These are phyloP conservation scores for Pseudopithomyces chartarum DNA, from an alignment of 2,329 filamentous ascomycete species.

Conservation along the genomic window DNA sequence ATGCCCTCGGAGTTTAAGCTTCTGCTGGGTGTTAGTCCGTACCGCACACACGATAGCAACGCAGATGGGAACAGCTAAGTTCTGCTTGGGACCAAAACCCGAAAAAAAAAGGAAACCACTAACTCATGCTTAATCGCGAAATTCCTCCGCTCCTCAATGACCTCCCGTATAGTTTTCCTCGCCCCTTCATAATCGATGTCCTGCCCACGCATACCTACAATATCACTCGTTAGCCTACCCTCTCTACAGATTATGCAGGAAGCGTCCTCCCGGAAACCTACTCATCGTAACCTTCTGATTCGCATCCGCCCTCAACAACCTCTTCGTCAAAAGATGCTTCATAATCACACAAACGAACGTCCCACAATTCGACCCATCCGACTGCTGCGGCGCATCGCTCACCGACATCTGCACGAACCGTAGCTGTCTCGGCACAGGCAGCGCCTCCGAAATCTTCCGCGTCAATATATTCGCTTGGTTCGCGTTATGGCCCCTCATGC, in stretches of 20 bases:
- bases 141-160: neutral
- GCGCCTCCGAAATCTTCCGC: slow-evolving; percentile 69
- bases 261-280: slow-evolving; percentile 69
- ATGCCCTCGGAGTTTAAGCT: too few species aligned
- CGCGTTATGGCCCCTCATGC: slow-evolving; percentile 74
- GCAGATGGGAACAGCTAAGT: too few species aligned
- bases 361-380: slow-evolving; percentile 91
- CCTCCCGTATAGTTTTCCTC: neutral
- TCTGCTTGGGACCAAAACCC: too few species aligned
- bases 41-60: too few species aligned
- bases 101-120: neutral
- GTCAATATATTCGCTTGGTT: slow-evolving; percentile 75
- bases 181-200: neutral
- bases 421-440: slow-evolving; percentile 72
- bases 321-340: slow-evolving; percentile 87
- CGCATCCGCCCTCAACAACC: slow-evolving; percentile 77
- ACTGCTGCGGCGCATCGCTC: slow-evolving; percentile 83
- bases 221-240: neutral
- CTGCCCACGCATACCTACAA: neutral
- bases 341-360: slow-evolving; percentile 96
- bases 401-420: slow-evolving; percentile 74
- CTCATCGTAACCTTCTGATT: slow-evolving; percentile 93
- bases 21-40: too few species aligned
- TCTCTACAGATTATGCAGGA: neutral
- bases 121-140: neutral